Evolutionary conservation across 305 asterid species (phyloP).

Genomic region (Ilex paraguariensis): DNA sequence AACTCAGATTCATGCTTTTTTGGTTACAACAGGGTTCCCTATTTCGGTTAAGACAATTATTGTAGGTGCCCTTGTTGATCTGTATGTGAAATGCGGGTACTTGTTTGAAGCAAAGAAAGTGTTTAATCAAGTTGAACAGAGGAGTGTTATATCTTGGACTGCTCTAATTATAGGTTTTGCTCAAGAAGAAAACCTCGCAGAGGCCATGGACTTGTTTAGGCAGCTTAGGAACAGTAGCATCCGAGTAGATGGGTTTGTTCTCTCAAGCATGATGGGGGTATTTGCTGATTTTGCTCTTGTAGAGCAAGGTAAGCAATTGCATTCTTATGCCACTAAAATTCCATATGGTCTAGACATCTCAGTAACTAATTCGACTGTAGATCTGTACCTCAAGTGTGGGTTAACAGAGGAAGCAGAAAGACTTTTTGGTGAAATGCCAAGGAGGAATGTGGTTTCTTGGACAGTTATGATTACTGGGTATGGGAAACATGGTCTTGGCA

Average conservation of each 20-base stretch:
- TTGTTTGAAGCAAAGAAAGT: conserved; percentile 36
- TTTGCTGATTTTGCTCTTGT: conserved; percentile 49
- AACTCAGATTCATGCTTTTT: conserved; percentile 46
- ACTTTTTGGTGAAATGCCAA: conserved; percentile 30
- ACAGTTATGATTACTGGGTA: conserved; percentile 60
- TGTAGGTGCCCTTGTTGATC: conserved; percentile 55
- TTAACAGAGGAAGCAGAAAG: conserved; percentile 42
- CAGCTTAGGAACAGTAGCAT: conserved; percentile 33
- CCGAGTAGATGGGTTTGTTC: conserved; percentile 38
- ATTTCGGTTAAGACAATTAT: conserved; percentile 32
- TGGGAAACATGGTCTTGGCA: conserved; percentile 50
- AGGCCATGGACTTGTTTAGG: conserved; percentile 46
- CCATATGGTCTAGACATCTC: conserved; percentile 39
- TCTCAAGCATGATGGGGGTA: conserved; percentile 45
- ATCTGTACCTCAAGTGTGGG: conserved; percentile 67
- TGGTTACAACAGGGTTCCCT: conserved; percentile 38
- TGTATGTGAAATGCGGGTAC: conserved; percentile 45
- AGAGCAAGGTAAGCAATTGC: conserved; percentile 64
- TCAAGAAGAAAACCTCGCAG: conserved; percentile 33
- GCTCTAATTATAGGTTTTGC: conserved; percentile 50
- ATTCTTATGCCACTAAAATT: conserved; percentile 38
- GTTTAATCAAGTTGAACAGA: conserved; percentile 31
- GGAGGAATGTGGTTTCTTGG: conserved; percentile 48
- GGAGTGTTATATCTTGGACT: conserved; percentile 44
- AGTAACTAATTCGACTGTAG: conserved; percentile 40